Percentiles rank a stretch among this genome's conserved stretches.
phyloP scores from a whole-genome alignment of 2,329 filamentous ascomycete genomes.

The Aureobasidium sp. region DNA sequence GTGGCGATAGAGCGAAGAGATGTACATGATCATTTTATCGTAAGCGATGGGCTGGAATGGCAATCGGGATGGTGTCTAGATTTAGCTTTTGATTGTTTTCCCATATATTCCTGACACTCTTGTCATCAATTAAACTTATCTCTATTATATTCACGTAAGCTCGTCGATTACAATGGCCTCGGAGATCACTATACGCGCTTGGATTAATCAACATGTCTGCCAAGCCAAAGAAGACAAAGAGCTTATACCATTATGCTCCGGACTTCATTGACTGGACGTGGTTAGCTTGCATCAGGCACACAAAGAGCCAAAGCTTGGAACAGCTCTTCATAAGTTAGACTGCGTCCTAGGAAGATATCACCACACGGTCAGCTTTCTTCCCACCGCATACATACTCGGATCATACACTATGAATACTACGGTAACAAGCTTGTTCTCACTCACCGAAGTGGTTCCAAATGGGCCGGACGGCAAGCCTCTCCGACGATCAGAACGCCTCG shows the following conservation, averaged over 20 bases:
- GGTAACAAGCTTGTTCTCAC: neutral
- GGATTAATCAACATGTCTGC: too few species aligned
- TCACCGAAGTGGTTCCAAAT: neutral
- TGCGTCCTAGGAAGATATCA: rapidly evolving
- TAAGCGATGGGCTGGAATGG: neutral
- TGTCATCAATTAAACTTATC: too few species aligned
- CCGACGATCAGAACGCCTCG: neutral
- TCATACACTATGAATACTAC: neutral
- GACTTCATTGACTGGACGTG: neutral
- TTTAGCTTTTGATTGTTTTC: too few species aligned
- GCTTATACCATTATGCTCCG: too few species aligned
- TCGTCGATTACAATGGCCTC: too few species aligned
- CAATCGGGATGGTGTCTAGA: too few species aligned
- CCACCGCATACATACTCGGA: neutral
- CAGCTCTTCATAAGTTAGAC: neutral
- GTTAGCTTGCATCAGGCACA: neutral
- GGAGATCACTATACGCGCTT: too few species aligned
- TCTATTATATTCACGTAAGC: too few species aligned
- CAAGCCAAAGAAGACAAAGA: too few species aligned
- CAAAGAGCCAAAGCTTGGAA: neutral
- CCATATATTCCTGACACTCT: too few species aligned
- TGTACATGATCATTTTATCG: neutral
- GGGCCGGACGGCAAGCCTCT: neutral
- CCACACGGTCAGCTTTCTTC: neutral
- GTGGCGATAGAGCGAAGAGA: neutral